These are phyloP conservation scores for Globisporangium carolinianum DNA, from an alignment of 352 stramenopile genomes.

Conservation along the genomic window DNA sequence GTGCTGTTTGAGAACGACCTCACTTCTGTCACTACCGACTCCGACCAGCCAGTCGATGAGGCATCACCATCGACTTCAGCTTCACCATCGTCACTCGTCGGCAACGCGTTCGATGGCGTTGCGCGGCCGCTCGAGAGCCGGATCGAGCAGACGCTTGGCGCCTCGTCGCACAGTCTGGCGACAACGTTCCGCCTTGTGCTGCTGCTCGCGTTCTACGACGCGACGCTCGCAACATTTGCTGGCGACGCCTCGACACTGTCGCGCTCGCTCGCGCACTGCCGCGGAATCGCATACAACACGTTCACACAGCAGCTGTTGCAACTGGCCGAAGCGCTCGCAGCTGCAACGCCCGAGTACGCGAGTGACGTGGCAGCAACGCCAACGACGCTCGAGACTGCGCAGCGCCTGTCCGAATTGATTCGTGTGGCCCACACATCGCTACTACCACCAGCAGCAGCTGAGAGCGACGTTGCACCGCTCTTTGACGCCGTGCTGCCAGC, in stretches of 20 bases:
- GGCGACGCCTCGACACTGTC: conserved; percentile 21
- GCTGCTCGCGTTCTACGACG: conserved; percentile 57
- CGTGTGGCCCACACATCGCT: conserved; percentile 58
- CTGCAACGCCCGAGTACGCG: conserved; percentile 51
- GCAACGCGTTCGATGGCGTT: conserved; percentile 50
- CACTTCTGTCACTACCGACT: too few relatives aligned
- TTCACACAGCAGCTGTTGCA: conserved; percentile 53
- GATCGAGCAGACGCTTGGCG: conserved; percentile 49
- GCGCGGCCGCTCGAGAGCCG: conserved; percentile 52
- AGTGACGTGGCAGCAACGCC: conserved; percentile 52
- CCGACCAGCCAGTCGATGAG: conserved; percentile 15
- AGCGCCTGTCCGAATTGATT: conserved; percentile 46
- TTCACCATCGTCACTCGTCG: conserved; percentile 34
- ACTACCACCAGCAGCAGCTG: conserved; percentile 40
- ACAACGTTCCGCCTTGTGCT: conserved; percentile 64
- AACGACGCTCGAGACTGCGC: conserved; percentile 42
- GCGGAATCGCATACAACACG: conserved; percentile 26
- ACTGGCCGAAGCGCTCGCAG: conserved; percentile 35
- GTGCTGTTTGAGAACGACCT: conserved; percentile 63
- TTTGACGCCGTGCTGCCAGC: conserved; percentile 46
- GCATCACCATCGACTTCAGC: neutral
- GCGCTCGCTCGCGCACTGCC: conserved; percentile 29
- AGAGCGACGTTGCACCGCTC: conserved; percentile 40
- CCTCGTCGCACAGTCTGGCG: conserved; percentile 42
- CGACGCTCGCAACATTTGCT: conserved; percentile 47